Evolutionary conservation across 768 basidiomycete genomes (phyloP).

Genomic region (Tricholoma bakamatsutake): DNA sequence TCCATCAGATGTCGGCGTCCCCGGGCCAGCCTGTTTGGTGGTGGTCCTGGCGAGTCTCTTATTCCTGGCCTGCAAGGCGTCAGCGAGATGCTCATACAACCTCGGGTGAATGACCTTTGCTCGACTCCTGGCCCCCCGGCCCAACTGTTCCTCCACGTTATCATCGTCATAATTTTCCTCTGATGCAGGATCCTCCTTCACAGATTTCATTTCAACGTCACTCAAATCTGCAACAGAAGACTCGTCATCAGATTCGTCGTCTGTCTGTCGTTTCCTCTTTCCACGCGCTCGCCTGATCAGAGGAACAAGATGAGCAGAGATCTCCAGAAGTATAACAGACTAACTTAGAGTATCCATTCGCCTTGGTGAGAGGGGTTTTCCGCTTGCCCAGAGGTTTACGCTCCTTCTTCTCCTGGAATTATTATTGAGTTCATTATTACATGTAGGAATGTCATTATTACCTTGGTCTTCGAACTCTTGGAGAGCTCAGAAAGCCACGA

Average conservation of each 20-base stretch:
- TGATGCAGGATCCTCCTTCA: slow-evolving; percentile 11
- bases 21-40: slow-evolving; percentile 5
- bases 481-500: slow-evolving; percentile 51
- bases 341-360: slow-evolving; percentile 47
- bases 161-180: slow-evolving; percentile 17
- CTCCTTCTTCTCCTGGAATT: slow-evolving; percentile 39
- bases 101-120: slow-evolving; percentile 12
- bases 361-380: slow-evolving; percentile 38
- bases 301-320: slow-evolving; percentile 3
- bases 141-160: slow-evolving; percentile 21
- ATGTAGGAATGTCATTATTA: slow-evolving; percentile 13
- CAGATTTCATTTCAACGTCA: slow-evolving; percentile 35
- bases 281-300: slow-evolving; percentile 29
- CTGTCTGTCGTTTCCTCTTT: slow-evolving; percentile 26
- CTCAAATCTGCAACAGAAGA: slow-evolving; percentile 26
- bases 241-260: slow-evolving; percentile 38
- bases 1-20: slow-evolving; percentile 8
- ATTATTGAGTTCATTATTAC: background rate
- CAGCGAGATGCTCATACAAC: background rate
- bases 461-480: slow-evolving; percentile 30
- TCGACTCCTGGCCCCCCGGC: slow-evolving; percentile 22
- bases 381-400: slow-evolving; percentile 48
- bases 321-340: slow-evolving; percentile 10
- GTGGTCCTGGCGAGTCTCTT: slow-evolving; percentile 9
- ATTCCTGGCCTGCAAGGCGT: slow-evolving; percentile 10